Evolutionary conservation across 345 rosid species (phyloP).

Genomic region (Camelina sativa): DNA sequence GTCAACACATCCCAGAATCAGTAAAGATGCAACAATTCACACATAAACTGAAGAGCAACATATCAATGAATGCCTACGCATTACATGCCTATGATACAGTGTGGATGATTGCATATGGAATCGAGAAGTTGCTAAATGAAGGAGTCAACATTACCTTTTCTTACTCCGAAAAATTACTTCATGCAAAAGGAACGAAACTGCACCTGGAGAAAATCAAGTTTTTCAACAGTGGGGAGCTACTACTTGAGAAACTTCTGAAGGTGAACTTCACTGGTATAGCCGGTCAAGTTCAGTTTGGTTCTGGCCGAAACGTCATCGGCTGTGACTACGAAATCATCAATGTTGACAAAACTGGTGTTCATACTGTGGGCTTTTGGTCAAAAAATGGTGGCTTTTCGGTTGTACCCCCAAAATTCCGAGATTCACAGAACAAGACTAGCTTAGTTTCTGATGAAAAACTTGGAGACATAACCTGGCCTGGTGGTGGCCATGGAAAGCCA

Average conservation of each 20-base stretch:
- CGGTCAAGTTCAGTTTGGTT: constrained; percentile 64
- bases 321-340: constrained; percentile 81
- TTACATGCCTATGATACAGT: constrained; percentile 86
- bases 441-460: constrained; percentile 58
- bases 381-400: constrained; percentile 55
- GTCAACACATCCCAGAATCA: constrained; percentile 72
- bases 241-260: constrained; percentile 57
- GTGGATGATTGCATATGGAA: constrained; percentile 72
- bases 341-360: constrained; percentile 49
- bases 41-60: constrained; percentile 52
- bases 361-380: constrained; percentile 78
- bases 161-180: constrained; percentile 44
- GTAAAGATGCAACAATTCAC: constrained; percentile 54
- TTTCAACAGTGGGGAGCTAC: constrained; percentile 61
- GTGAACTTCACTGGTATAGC: constrained; percentile 76
- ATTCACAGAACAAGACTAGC: constrained; percentile 31
- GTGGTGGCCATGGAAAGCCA: constrained; percentile 67
- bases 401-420: constrained; percentile 52
- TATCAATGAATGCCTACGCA: constrained; percentile 63
- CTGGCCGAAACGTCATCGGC: constrained; percentile 53
- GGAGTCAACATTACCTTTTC: constrained; percentile 65
- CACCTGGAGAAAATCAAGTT: constrained; percentile 59
- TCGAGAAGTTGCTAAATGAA: constrained; percentile 58
- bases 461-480: constrained; percentile 72
- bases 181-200: constrained; percentile 39